A percentile compares a stretch with the other conserved stretches of the same genome.
phyloP scores from a whole-genome alignment of 192 early-diverging fungal genomes.

The Podila clonocystis region DNA sequence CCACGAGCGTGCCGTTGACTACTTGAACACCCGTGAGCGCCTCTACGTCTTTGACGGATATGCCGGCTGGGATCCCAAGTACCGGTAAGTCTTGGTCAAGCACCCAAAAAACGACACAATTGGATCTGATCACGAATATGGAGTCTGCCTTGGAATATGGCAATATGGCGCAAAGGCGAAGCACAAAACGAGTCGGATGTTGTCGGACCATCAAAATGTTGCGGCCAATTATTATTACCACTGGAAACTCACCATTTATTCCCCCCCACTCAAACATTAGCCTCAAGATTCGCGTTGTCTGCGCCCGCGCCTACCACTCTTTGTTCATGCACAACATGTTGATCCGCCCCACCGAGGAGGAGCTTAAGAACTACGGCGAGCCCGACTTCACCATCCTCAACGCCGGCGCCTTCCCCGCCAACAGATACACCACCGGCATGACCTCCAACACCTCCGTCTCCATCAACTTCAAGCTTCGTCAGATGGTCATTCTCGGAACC shows the following conservation, averaged over 20 bases:
- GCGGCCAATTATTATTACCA: not conserved
- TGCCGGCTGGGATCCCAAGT: conserved; percentile 98
- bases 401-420: conserved; percentile 93
- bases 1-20: conserved; percentile 95
- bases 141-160: not conserved
- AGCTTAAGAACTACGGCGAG: conserved; percentile 91
- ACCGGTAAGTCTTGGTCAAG: conserved; percentile 63
- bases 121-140: not conserved
- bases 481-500: conserved; percentile 99
- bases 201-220: not conserved
- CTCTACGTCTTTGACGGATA: conserved; percentile 98
- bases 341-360: conserved; percentile 92
- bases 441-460: conserved; percentile 93
- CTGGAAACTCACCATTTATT: not conserved
- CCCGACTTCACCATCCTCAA: conserved; percentile 99
- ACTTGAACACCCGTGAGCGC: conserved; percentile 93
- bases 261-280: conserved; percentile 4
- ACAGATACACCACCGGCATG: conserved; percentile 95
- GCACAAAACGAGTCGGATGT: conserved; percentile 2
- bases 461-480: conserved; percentile 91
- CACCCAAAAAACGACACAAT: not conserved
- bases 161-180: not conserved
- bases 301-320: conserved; percentile 94
- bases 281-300: conserved; percentile 96
- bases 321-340: conserved; percentile 99